Percentiles rank a stretch among this genome's conserved stretches.
phyloP scores from a whole-genome alignment of 192 early-diverging fungal genomes.

The Coemansia sp. region DNA sequence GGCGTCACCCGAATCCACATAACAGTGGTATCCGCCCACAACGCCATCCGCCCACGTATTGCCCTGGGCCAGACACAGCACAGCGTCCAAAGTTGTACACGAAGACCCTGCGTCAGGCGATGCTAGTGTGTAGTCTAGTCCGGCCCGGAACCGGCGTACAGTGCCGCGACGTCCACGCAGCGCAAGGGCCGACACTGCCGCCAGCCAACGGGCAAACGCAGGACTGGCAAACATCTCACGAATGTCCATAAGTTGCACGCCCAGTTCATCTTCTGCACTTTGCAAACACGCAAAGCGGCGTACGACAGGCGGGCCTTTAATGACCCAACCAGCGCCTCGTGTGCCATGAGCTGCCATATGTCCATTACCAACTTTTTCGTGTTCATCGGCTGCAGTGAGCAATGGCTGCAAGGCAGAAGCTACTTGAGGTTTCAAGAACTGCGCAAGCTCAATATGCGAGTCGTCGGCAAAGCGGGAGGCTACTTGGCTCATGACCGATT shows the following conservation, averaged over 20 bases:
- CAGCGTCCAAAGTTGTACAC: conserved; percentile 62
- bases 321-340: conserved; percentile 60
- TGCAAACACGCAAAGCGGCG: conserved; percentile 63
- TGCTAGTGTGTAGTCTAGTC: conserved; percentile 80
- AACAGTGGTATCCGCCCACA: conserved; percentile 76
- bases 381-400: conserved; percentile 47
- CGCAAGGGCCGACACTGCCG: conserved; percentile 57
- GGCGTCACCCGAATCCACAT: conserved; percentile 63
- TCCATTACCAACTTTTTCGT: conserved; percentile 47
- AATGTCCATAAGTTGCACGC: conserved; percentile 30
- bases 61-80: conserved; percentile 58
- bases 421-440: conserved; percentile 58
- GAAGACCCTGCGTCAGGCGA: conserved; percentile 52
- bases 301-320: conserved; percentile 64
- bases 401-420: conserved; percentile 38
- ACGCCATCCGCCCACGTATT: conserved; percentile 61
- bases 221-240: conserved; percentile 16
- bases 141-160: conserved; percentile 74
- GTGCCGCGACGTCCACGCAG: conserved; percentile 51
- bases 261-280: conserved; percentile 13
- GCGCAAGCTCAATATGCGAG: conserved; percentile 63
- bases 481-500: conserved; percentile 53
- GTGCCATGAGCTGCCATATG: conserved; percentile 61
- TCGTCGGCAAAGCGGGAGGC: conserved; percentile 67
- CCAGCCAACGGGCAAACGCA: conserved; percentile 65